Base-by-base conservation (phyloP, 352 stramenopile species). In the Phytophthora pinifolia region DNA sequence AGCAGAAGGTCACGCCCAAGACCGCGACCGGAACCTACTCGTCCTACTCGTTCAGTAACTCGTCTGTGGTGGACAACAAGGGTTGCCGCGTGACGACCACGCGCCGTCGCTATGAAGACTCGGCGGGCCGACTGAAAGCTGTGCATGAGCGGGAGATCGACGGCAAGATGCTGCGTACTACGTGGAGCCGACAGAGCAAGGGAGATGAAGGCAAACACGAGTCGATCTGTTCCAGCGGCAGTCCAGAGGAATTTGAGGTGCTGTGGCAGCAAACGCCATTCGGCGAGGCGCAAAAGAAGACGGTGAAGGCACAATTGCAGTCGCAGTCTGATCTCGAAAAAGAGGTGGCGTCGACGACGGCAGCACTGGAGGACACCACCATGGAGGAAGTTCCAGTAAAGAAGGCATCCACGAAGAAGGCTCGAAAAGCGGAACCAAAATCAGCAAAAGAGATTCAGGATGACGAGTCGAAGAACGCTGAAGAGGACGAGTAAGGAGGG, bases 261-360 rank as follows among this genome's bases (percentile, higher is more conserved):
- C 20, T 79, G 36, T 89, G 79, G 76, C 54, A 62, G 22, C 41
- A 79, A 37, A 86, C 79, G 33, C 65, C 71, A 12, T 89, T 89
- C 33, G 71, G 64, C 6, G 51, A 81, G 48, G 73, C 62, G 7
- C 67, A 82, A 34, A 65, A 72, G 42, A 74, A 83, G 56, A 72
- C 57, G 14, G 54, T 61, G 17, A 68, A 77, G 39, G 37, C 25
- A 1, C 56, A 42, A 43, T 8, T 29, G 36, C 36, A 43, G 36
- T 17, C 6, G 9, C 22, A 27, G 14, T 41, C 13, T 20, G 29
- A 15, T 30, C 18, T 30, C 18, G 17, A 44, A 30, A 30, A 6
- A 30, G 15, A 6, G 18, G 29, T 44, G 37, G 18, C 22, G 17
- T 30, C 18, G 4, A 29, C 37, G 12, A 25, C 35, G 27, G 10